These are phyloP conservation scores for Sporisorium exsertum DNA, from an alignment of 1,284 basidiomycete species.

Conservation along the genomic window DNA sequence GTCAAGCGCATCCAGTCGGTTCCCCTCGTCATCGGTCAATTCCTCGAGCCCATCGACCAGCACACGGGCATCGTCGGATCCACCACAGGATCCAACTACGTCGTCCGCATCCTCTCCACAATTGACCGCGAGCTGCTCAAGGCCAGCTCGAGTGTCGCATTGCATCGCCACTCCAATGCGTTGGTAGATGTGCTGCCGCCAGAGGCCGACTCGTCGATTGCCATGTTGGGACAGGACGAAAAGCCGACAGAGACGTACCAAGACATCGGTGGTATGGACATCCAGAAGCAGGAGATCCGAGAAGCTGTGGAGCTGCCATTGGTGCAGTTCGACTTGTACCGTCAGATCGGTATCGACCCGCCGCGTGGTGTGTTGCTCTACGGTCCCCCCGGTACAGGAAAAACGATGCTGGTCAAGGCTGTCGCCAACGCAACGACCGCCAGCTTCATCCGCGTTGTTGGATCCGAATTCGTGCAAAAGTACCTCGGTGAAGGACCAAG, in stretches of 20 bases:
- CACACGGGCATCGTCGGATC: constrained; percentile 97
- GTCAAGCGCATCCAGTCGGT: constrained; percentile 99
- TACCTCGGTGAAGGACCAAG: constrained; percentile 98
- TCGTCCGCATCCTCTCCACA: constrained; percentile 96
- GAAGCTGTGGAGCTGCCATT: constrained; percentile 99
- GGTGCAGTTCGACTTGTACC: constrained; percentile 92
- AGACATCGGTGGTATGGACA: constrained; percentile 92
- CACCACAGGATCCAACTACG: constrained; percentile 98
- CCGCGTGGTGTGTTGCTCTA: constrained; percentile 90
- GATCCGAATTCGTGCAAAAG: constrained; percentile 98
- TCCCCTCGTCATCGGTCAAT: constrained; percentile 99
- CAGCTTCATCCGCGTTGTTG: constrained; percentile 96
- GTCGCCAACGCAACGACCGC: constrained; percentile 98
- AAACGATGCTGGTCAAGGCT: constrained; percentile 99
- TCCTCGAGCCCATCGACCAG: constrained; percentile 98
- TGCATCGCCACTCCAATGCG: constrained; percentile 98
- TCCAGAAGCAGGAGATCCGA: constrained; percentile 98
- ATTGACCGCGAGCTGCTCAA: constrained; percentile 97
- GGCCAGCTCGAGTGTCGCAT: constrained; percentile 94
- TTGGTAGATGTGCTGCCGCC: constrained; percentile 98
- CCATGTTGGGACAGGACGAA: constrained; percentile 79
- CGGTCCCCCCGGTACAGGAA: constrained; percentile 95
- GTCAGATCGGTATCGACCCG: constrained; percentile 99
- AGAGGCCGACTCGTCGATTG: constrained; percentile 96
- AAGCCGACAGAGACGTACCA: constrained; percentile 73